Evolutionary conservation across 805 yeast genomes (phyloP), one percentile per base, ranked within the genome.

Genomic region (Zygosaccharomyces bailii): DNA sequence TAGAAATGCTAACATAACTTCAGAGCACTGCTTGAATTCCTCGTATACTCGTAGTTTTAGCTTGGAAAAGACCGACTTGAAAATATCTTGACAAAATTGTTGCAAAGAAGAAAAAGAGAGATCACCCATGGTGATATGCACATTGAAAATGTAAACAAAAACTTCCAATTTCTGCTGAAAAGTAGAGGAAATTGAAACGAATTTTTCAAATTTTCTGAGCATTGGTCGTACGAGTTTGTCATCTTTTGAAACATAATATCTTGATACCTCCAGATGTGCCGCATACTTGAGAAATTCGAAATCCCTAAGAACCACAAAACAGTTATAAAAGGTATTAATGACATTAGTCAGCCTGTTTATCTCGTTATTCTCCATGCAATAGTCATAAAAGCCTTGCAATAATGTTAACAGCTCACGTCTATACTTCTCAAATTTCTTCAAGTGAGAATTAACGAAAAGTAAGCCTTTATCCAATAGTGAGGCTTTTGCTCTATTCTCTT

Each of bases 271-370:
- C 24, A 48, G 20, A 8, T 34, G 36, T 11, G 51, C 51, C n/a
- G 51, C 51, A 10, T 20, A 19, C 9, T 40, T 39, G 18, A 48
- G 34, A 16, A 38, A 42, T 7, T 24, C 20, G 16, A 36, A 17
- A 14, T 55, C 46, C 29, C 52, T 52, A 2, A 39, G 42, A 5
- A 50, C 42, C 4, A 60, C 49, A 17, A 49, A 62, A 5, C 50
- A 39, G 40, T 65, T 65, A 40, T 54, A 65, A n/a, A 51, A 23
- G 7, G 65, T 55, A 29, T 55, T 59, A 7, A 57, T 50, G 4
- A 61, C 35, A 45, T 62, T 62, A 0, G 49, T 42, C n/a, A 60
- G 27, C 42, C 68, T 53, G 35, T 59, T 56, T 5, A 30, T 34
- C 20, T 60, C 61, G 5, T 35, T 9, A 9, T 32, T 35, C n/a